Base-by-base conservation (phyloP, 139 green algal genomes). In the Picochlorum sp. region DNA sequence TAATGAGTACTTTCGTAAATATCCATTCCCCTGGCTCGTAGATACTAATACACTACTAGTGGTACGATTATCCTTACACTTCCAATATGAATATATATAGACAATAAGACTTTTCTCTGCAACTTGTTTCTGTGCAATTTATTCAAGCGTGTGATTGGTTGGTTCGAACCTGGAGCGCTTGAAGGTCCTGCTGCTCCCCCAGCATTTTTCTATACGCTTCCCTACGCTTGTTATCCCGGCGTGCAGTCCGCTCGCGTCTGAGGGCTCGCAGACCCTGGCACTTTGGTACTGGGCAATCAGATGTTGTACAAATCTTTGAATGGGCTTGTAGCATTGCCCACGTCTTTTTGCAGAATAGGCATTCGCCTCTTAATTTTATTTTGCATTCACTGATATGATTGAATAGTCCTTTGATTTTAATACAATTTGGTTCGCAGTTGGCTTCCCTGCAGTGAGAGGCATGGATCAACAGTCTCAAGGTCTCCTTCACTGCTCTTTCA, bases 311-410 rank as follows among this genome's bases (percentile, higher is more conserved):
- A 64, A 70, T 69, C 64, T 91, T 94, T 35, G 90, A 82, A 68
- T 98, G 91, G 67, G 93, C 69, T 76, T 94, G 85, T 40, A 98
- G 82, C 64, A 98, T 76, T 59, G 63, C 72, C 88, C 85, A 96
- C 85, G 96, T 95, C 62, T 86, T 86, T 69, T 64, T 55, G 74
- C 91, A 98, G 52, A 85, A 78, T 58, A 70, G 64, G 83, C 91
- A 98, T 53, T 84, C 85, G 29, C 89, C 88, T 3, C 71, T 78
- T 6, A 90, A 67, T 73, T 90, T 90, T 10, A 64, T 52, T 51
- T 60, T 37, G 79, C 87, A 96, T 32, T 55, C 64, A 26, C 88
- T 66, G 13, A 84, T 85, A 69, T 97, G 90, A 45, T 89, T 75
- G 73, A 95, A 96, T 31, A 96, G 80, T 55, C 63, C 44, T 61